Evolutionary conservation across 495 filamentous ascomycete genomes (phyloP), one percentile per base, ranked within the genome.

Genomic region (Acidiella bohemica): DNA sequence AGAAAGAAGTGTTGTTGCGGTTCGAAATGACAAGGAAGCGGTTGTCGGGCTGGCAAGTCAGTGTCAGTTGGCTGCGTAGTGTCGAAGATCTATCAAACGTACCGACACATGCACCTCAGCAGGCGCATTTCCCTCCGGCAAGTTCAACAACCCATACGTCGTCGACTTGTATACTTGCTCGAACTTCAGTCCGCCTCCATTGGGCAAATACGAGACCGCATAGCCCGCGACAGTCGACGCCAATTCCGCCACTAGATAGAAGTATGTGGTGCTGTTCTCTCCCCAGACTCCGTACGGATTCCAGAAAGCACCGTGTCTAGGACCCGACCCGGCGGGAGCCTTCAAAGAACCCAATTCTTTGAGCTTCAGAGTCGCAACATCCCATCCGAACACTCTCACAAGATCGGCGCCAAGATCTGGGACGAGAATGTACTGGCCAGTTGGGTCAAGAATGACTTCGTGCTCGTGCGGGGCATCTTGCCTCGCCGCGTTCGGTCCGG

Each of bases 21-120:
- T 81, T 79, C 16, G 72, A 75, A 40, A 77, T 62, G 44, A 74
- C 65, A 27, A 84, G 50, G 64, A 70, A 81, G 36, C 63, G 65
- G 30, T 61, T 58, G 49, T 78, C 71, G 23, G 73, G 71, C 67
- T 75, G 41, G 22, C 11, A 22, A 32, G 14, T 16, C 11, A 13
- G 19, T 32, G 25, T 12, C 16, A n/a, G 40, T 22, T 34, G 32
- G 31, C 34, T 36, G 39, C 35, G 14, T 18, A 27, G 22, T 9
- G 20, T 20, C 24, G 23, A 5, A 24, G 11, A 14, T 13, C 13
- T 6, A 2, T 41, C 19, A 29, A 23, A 58, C 70, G 59, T 54
- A 77, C 76, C 21, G 76, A 72, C 27, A 82, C 49, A 4, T 55
- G 18, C 19, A 80, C 70, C 54, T 84, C 81, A 4, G 68, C 73